phyloP scores from a whole-genome alignment of 2,329 filamentous ascomycete species.

The Elsinoe perseae region DNA sequence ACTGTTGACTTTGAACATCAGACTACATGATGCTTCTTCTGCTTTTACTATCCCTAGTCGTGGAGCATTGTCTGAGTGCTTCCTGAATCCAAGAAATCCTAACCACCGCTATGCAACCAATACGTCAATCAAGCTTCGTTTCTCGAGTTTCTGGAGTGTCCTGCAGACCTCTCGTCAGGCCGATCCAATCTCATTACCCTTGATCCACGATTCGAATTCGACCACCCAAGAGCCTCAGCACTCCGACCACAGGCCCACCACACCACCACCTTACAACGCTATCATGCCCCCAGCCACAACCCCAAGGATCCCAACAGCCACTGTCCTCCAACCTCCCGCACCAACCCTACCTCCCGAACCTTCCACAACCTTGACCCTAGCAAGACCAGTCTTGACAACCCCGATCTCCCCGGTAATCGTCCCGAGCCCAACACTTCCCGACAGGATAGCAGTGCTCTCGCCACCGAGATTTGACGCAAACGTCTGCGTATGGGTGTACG shows the following conservation, averaged over 20 bases:
- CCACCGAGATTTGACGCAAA: not conserved
- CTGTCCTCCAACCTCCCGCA: not conserved
- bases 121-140: too few relatives aligned
- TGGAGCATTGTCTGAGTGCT: too few relatives aligned
- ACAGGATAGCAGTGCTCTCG: not conserved
- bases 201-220: too few relatives aligned
- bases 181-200: too few relatives aligned
- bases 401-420: conserved; percentile 8
- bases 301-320: not conserved
- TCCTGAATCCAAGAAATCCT: too few relatives aligned
- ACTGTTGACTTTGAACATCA: too few relatives aligned
- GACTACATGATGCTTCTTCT: too few relatives aligned
- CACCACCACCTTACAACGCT: not conserved
- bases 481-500: not conserved
- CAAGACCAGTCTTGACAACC: conserved; percentile 11
- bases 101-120: too few relatives aligned
- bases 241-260: not conserved
- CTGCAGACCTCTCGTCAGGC: too few relatives aligned
- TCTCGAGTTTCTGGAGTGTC: too few relatives aligned
- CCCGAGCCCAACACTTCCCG: conserved; percentile 9
- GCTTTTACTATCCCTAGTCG: too few relatives aligned
- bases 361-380: conserved; percentile 6
- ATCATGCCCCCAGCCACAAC: not conserved
- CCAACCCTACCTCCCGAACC: not conserved
- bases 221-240: too few relatives aligned